Percentiles rank a stretch among this genome's conserved stretches.
Evolutionary conservation across 2,329 filamentous ascomycete species (phyloP).

Genomic region (Monosporascus sp.): DNA sequence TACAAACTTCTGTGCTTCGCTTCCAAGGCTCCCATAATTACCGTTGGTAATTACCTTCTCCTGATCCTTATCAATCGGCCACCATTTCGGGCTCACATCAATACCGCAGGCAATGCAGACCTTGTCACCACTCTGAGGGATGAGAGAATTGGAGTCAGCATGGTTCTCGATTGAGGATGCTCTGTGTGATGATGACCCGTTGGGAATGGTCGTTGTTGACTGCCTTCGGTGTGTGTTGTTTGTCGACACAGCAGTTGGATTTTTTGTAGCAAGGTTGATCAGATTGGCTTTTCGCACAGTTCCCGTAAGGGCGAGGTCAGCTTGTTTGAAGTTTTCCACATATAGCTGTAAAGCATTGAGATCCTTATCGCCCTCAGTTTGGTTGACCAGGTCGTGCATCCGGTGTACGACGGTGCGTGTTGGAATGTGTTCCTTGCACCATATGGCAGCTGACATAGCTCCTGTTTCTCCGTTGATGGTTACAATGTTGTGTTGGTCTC

Average conservation of each 20-base stretch:
- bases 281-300: conserved; percentile 90
- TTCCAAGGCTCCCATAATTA: conserved; percentile 44
- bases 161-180: conserved; percentile 22
- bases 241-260: conserved; percentile 34
- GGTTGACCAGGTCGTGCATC: conserved; percentile 71
- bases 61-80: conserved; percentile 50
- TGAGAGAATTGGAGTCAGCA: conserved; percentile 18
- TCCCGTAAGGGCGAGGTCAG: conserved; percentile 82
- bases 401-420: conserved; percentile 69
- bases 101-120: conserved; percentile 61
- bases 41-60: conserved; percentile 50
- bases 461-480: conserved; percentile 78
- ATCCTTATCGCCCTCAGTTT: conserved; percentile 38
- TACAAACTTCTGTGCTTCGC: conserved; percentile 55
- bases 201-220: conserved; percentile 45
- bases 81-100: conserved; percentile 73
- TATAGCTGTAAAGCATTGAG: conserved; percentile 80
- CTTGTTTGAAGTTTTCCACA: conserved; percentile 88
- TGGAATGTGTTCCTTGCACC: conserved; percentile 84
- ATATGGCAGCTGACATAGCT: conserved; percentile 77
- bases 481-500: conserved; percentile 75
- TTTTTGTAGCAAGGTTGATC: conserved; percentile 60
- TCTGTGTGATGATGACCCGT: conserved; percentile 15
- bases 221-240: conserved; percentile 45
- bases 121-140: conserved; percentile 42